Base-by-base conservation (phyloP, 2,329 filamentous ascomycete species). In the Alternaria burnsii region DNA sequence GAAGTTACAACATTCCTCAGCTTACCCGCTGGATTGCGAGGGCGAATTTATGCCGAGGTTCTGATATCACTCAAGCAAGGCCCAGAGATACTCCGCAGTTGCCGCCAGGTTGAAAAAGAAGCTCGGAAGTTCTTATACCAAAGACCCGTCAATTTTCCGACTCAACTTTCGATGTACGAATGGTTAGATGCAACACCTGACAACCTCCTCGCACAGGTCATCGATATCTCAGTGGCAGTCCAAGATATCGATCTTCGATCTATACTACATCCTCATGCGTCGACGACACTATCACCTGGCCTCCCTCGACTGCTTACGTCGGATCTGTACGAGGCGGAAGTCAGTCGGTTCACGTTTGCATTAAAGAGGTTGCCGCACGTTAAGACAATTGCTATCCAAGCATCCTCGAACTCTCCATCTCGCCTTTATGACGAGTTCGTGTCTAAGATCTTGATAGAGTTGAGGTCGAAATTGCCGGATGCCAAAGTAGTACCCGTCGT, bases 11-110 rank as follows among this genome's bases (percentile, higher is more conserved):
- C 7, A 4, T 24, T 36, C 1, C 7, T 48, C 18, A 48, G 14
- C 10, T 59, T 78, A 6, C 74, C 74, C 18, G 43, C 75, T n/a
- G 74, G 76, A 53, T 58, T 78, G 9, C 73, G 74, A 8, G 69
- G 74, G 36, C 28, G 69, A 30, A 67, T 77, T 10, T 78, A 76
- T 59, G 69, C 62, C 12, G 63, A 67, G 12, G 65, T 73, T 1
- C 55, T 78, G 4, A 30, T 59, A 41, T 62, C 68, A 11, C 58
- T 69, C 3, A 48, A 43, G 2, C 55, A 68, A 24, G 67, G 69
- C 18, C 50, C 70, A 12, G 59, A 66, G 9, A 47, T 78, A 11
- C 60, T 77, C 11, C 60, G 34, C 24, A 63, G 64, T 10, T 78
- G 75, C 42, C 72, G 61, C 26, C 65, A 75, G 24, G 66, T 78